Conservation (phyloP, 768 basidiomycete genomes). For the Amanita rubescens region DNA sequence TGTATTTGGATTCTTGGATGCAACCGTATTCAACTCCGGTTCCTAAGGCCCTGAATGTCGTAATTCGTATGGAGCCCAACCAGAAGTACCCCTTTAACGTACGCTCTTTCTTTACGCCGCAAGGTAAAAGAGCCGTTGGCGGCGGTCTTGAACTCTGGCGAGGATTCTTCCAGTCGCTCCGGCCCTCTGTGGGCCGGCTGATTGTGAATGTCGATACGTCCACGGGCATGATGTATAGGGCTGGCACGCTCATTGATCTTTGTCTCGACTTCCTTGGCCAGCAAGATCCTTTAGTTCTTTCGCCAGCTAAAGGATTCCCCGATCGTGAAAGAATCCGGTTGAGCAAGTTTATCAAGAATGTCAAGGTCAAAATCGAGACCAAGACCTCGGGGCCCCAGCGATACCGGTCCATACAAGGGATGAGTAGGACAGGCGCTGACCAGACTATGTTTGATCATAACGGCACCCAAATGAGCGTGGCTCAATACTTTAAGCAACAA, state of each 20-base stretch:
- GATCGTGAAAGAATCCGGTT: slow-evolving; percentile 43
- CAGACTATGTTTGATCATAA: slow-evolving; percentile 43
- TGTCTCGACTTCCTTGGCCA: slow-evolving; percentile 50
- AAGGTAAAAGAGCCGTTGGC: slow-evolving; percentile 46
- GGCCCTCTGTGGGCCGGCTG: slow-evolving; percentile 57
- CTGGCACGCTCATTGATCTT: slow-evolving; percentile 50
- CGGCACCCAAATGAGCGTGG: slow-evolving; percentile 24
- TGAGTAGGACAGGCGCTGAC: slow-evolving; percentile 44
- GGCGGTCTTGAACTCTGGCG: slow-evolving; percentile 66
- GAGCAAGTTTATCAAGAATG: slow-evolving; percentile 28
- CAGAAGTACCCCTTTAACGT: slow-evolving; percentile 63
- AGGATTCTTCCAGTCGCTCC: slow-evolving; percentile 74
- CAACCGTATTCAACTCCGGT: neutral
- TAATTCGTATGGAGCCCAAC: slow-evolving; percentile 68
- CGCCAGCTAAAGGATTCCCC: slow-evolving; percentile 34
- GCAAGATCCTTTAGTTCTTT: slow-evolving; percentile 1
- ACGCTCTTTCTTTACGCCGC: slow-evolving; percentile 64
- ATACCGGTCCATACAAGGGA: slow-evolving; percentile 46
- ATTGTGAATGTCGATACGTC: slow-evolving; percentile 74
- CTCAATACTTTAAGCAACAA: slow-evolving; percentile 12
- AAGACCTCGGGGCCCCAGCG: slow-evolving; percentile 7
- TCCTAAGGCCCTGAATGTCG: slow-evolving; percentile 64
- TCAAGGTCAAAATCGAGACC: slow-evolving; percentile 22
- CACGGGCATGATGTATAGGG: slow-evolving; percentile 68
- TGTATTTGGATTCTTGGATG: slow-evolving; percentile 9